These are phyloP conservation scores for Tilletia setariae DNA, from an alignment of 1,284 basidiomycete species.

Conservation along the genomic window DNA sequence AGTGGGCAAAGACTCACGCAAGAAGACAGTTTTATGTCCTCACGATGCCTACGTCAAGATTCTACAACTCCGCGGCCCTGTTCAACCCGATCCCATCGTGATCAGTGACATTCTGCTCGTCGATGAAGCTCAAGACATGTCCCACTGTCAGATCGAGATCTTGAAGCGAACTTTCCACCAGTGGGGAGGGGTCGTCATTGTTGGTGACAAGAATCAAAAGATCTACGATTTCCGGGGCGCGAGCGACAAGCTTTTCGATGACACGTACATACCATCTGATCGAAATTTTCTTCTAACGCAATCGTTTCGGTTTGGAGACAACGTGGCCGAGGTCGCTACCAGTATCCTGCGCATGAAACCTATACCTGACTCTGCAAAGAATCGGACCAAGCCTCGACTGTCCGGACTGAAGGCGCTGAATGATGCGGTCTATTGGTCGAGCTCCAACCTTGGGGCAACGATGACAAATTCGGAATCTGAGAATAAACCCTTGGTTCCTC, in stretches of 20 bases:
- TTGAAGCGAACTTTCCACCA: conserved; percentile 36
- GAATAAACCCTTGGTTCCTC: not conserved
- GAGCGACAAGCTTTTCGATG: conserved; percentile 42
- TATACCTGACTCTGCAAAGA: conserved; percentile 34
- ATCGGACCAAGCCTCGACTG: conserved; percentile 26
- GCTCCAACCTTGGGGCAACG: not conserved
- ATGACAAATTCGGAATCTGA: too few species aligned
- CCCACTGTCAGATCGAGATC: conserved; percentile 42
- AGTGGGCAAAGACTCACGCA: conserved; percentile 26
- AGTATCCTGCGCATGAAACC: conserved; percentile 38
- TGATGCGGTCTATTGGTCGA: not conserved
- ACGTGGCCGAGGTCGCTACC: conserved; percentile 37
- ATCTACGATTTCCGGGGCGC: conserved; percentile 50
- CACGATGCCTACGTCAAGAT: conserved; percentile 50
- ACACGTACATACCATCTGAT: conserved; percentile 35
- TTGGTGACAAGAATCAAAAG: conserved; percentile 49
- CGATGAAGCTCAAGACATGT: conserved; percentile 49
- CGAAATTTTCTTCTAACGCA: conserved; percentile 40
- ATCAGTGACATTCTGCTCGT: conserved; percentile 37
- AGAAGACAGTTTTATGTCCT: conserved; percentile 35
- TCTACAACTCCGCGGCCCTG: conserved; percentile 37
- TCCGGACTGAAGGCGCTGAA: conserved; percentile 24
- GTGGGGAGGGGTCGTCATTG: conserved; percentile 42
- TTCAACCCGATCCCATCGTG: conserved; percentile 33
- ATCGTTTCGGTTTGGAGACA: conserved; percentile 46